These are phyloP conservation scores for Rhizopogon salebrosus DNA, from an alignment of 768 basidiomycete genomes.

Conservation along the genomic window DNA sequence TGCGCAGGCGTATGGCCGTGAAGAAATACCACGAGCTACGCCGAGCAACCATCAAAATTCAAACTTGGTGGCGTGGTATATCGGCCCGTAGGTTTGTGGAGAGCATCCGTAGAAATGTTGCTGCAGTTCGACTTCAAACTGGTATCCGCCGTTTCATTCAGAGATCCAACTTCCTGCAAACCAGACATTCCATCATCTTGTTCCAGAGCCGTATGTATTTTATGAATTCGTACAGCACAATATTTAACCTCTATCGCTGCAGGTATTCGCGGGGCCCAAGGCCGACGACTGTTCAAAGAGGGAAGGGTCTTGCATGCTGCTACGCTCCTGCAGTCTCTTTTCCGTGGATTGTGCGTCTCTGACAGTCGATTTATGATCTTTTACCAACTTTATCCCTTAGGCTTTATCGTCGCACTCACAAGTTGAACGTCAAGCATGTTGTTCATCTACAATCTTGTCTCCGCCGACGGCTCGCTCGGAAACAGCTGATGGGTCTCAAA, in stretches of 20 bases:
- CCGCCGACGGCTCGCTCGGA: conserved; percentile 82
- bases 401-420: conserved; percentile 48
- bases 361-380: not conserved
- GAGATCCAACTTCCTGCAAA: conserved; percentile 61
- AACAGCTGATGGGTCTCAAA: conserved; percentile 77
- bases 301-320: conserved; percentile 58
- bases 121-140: conserved; percentile 74
- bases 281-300: conserved; percentile 55
- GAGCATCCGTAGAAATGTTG: conserved; percentile 63
- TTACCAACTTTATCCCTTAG: conserved; percentile 29
- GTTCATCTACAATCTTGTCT: conserved; percentile 89
- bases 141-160: conserved; percentile 69
- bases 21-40: conserved; percentile 74
- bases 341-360: conserved; percentile 79
- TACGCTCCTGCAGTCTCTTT: conserved; percentile 69
- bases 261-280: conserved; percentile 75
- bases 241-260: conserved; percentile 6
- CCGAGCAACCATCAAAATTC: conserved; percentile 73
- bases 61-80: conserved; percentile 93
- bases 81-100: conserved; percentile 69
- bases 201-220: conserved; percentile 79
- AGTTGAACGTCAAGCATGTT: conserved; percentile 62
- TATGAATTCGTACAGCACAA: not conserved
- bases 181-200: conserved; percentile 55
- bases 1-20: conserved; percentile 79